Conservation (phyloP, 495 filamentous ascomycete genomes). For the Podospora pseudocomata region DNA sequence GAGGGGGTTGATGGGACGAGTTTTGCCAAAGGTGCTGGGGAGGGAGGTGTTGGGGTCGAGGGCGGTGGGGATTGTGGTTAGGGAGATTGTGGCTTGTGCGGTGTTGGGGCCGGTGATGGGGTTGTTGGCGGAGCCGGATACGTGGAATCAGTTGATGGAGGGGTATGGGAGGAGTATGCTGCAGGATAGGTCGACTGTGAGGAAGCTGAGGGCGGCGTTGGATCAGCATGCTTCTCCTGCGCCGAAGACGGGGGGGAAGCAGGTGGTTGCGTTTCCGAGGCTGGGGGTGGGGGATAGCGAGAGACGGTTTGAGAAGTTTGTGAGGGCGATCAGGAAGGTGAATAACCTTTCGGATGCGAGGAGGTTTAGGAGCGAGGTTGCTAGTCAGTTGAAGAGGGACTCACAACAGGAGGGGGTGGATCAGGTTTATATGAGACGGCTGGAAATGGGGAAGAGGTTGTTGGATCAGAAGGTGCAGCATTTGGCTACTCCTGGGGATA, state of each 20-base stretch:
- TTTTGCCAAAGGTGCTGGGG: constrained; percentile 76
- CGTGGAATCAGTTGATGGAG: constrained; percentile 94
- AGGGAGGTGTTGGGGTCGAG: constrained; percentile 64
- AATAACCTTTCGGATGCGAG: constrained; percentile 93
- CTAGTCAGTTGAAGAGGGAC: constrained; percentile 89
- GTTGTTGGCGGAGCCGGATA: constrained; percentile 82
- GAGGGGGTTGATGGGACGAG: constrained; percentile 60
- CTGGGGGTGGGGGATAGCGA: constrained; percentile 67
- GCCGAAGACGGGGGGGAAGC: constrained; percentile 54
- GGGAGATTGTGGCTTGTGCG: constrained; percentile 79
- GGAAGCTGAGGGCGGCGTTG: constrained; percentile 86
- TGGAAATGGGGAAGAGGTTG: constrained; percentile 87
- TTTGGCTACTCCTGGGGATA: constrained; percentile 64
- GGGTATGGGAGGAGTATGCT: constrained; percentile 81
- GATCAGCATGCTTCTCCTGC: constrained; percentile 90
- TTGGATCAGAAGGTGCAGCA: constrained; percentile 86
- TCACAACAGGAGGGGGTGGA: constrained; percentile 74
- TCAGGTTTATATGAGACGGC: constrained; percentile 74
- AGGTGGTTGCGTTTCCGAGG: constrained; percentile 57
- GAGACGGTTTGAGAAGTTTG: constrained; percentile 88
- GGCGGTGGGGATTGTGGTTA: constrained; percentile 71
- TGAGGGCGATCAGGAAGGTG: constrained; percentile 81
- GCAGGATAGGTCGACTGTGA: constrained; percentile 92
- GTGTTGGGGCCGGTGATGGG: constrained; percentile 68
- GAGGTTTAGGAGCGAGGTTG: constrained; percentile 83